A percentile compares a stretch with the other conserved stretches of the same genome.
These are phyloP conservation scores for Sphaerobolus stellatus DNA, from an alignment of 1,284 basidiomycete genomes.

Conservation along the genomic window DNA sequence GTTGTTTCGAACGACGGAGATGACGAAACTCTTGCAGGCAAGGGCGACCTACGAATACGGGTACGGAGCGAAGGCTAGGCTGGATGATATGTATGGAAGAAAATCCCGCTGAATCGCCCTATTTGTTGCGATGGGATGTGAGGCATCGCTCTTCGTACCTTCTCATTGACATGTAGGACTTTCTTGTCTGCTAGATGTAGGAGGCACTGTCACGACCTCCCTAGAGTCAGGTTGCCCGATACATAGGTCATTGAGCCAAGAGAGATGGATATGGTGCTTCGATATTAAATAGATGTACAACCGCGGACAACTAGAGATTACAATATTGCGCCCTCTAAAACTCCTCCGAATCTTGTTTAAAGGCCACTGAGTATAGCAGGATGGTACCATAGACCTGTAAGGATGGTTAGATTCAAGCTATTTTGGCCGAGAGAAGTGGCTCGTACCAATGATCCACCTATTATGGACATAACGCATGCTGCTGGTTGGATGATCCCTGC, in stretches of 20 bases:
- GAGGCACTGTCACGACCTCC: too few species aligned
- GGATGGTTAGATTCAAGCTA: slow-evolving; percentile 4
- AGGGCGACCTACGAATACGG: slow-evolving; percentile 11
- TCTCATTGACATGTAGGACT: too few species aligned
- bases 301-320: neutral
- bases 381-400: slow-evolving; percentile 95
- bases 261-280: neutral
- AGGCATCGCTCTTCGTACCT: too few species aligned
- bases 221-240: too few species aligned
- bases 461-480: slow-evolving; percentile 92
- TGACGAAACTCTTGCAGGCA: slow-evolving; percentile 7
- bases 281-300: slow-evolving; percentile 35
- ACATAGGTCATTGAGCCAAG: too few species aligned
- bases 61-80: slow-evolving; percentile 4
- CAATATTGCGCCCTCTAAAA: slow-evolving; percentile 32
- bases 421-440: neutral
- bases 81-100: neutral
- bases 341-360: slow-evolving; percentile 74
- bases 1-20: neutral
- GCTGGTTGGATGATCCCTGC: slow-evolving; percentile 83
- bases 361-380: slow-evolving; percentile 80
- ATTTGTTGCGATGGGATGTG: neutral
- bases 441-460: slow-evolving; percentile 73
- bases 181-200: too few species aligned
- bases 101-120: neutral